A percentile compares a stretch with the other conserved stretches of the same genome.
These are phyloP conservation scores for Musa acuminata DNA, from an alignment of 176 grass and related monocot genomes.

Conservation along the genomic window DNA sequence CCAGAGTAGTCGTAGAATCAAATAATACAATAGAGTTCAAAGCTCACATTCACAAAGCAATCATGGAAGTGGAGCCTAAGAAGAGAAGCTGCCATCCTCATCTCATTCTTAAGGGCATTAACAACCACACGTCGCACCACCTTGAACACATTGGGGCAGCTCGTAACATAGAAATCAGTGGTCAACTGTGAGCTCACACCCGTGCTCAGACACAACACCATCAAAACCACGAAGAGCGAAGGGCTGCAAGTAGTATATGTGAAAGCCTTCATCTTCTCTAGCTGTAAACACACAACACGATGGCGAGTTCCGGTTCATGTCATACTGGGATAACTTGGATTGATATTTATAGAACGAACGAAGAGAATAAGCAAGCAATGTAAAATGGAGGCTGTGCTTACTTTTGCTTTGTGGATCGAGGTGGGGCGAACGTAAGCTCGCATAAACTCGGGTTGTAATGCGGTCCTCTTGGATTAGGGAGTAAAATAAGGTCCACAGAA, in stretches of 20 bases:
- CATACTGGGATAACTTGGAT: too few relatives aligned
- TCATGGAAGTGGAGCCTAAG: conserved; percentile 22
- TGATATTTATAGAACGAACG: too few relatives aligned
- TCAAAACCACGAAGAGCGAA: background rate
- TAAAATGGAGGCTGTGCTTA: too few relatives aligned
- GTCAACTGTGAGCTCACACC: conserved; percentile 7
- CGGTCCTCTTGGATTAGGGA: too few relatives aligned
- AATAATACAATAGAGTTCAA: background rate
- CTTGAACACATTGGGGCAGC: conserved; percentile 10
- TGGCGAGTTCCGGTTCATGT: too few relatives aligned
- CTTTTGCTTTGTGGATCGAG: too few relatives aligned
- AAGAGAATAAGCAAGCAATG: too few relatives aligned
- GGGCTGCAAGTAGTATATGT: background rate
- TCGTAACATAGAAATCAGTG: background rate
- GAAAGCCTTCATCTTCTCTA: background rate
- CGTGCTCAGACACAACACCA: background rate
- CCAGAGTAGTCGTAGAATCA: too few relatives aligned
- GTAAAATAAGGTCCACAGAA: too few relatives aligned
- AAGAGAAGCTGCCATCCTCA: conserved; percentile 19
- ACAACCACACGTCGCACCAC: conserved; percentile 1
- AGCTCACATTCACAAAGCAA: conserved; percentile 17
- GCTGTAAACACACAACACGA: too few relatives aligned
- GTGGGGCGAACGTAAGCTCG: too few relatives aligned
- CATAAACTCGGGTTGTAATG: too few relatives aligned
- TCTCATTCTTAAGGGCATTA: background rate